These are phyloP conservation scores for Scedosporium boydii DNA, from an alignment of 2,329 filamentous ascomycete genomes.

Conservation along the genomic window DNA sequence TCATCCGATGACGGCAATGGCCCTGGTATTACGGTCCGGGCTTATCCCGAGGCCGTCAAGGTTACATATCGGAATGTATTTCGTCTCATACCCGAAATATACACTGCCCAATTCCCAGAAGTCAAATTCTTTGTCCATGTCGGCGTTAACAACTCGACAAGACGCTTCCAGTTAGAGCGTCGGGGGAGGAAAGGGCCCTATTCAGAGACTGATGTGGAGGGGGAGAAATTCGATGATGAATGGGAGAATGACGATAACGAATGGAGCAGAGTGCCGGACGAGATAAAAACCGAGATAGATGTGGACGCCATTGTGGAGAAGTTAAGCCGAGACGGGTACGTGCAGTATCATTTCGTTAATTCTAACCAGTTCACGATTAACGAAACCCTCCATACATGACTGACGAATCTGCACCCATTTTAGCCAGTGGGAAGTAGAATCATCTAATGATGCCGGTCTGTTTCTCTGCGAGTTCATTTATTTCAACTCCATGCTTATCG, in stretches of 20 bases:
- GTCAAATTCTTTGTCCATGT: neutral
- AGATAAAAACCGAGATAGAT: neutral
- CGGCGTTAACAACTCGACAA: neutral
- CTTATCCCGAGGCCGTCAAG: neutral
- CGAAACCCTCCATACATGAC: neutral
- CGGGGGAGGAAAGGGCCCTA: constrained; percentile 1
- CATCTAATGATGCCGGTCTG: neutral
- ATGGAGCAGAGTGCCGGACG: neutral
- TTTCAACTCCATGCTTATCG: neutral
- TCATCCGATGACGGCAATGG: neutral
- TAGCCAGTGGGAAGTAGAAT: neutral
- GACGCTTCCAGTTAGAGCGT: neutral
- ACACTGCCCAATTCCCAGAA: neutral
- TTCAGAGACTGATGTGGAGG: neutral
- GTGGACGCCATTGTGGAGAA: neutral
- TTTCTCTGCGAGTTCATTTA: constrained; percentile 5
- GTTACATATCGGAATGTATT: neutral
- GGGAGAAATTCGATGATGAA: neutral
- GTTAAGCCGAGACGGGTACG: neutral
- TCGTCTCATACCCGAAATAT: neutral
- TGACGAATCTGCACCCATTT: neutral
- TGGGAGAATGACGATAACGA: neutral
- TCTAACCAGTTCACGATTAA: too few relatives aligned
- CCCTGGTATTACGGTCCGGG: neutral
- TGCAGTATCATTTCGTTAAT: too few relatives aligned